phyloP scores from a whole-genome alignment of 495 filamentous ascomycete genomes.

The Xylaria telfairii region DNA sequence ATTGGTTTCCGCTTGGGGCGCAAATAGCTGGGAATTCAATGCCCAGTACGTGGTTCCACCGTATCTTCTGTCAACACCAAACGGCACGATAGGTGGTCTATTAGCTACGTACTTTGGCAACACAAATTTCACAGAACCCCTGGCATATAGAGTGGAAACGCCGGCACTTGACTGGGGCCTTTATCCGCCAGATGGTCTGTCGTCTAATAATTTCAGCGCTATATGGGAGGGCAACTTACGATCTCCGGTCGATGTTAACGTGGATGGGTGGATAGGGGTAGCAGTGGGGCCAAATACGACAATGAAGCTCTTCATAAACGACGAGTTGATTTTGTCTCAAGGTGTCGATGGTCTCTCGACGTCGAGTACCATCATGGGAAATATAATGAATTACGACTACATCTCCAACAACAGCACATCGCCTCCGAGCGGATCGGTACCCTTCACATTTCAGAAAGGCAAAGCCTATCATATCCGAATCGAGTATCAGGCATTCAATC shows the following conservation, averaged over 20 bases:
- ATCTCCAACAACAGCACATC: conserved; percentile 35
- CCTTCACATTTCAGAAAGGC: conserved; percentile 46
- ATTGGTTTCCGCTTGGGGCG: conserved; percentile 49
- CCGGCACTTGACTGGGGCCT: conserved; percentile 51
- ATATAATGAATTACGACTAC: conserved; percentile 41
- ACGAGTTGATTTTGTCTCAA: conserved; percentile 27
- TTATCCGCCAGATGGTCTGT: conserved; percentile 47
- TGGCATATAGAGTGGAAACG: conserved; percentile 38
- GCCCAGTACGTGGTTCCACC: conserved; percentile 49
- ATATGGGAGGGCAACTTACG: conserved; percentile 48
- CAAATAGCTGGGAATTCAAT: conserved; percentile 51
- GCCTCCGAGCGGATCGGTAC: conserved; percentile 42
- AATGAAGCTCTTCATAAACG: conserved; percentile 45
- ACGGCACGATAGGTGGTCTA: conserved; percentile 43
- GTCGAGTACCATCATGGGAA: conserved; percentile 38
- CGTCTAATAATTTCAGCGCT: conserved; percentile 53
- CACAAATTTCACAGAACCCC: conserved; percentile 43
- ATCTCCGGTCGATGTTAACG: conserved; percentile 44
- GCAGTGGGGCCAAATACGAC: conserved; percentile 48
- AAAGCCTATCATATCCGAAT: conserved; percentile 46
- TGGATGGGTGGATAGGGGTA: conserved; percentile 45
- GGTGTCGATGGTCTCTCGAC: conserved; percentile 30
- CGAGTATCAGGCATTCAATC: conserved; percentile 53
- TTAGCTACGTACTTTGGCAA: conserved; percentile 50
- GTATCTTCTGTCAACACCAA: conserved; percentile 44